Percentiles rank a stretch among this genome's conserved stretches.
Conservation (phyloP, 352 stramenopile genomes). For the Phytophthora melonis region DNA sequence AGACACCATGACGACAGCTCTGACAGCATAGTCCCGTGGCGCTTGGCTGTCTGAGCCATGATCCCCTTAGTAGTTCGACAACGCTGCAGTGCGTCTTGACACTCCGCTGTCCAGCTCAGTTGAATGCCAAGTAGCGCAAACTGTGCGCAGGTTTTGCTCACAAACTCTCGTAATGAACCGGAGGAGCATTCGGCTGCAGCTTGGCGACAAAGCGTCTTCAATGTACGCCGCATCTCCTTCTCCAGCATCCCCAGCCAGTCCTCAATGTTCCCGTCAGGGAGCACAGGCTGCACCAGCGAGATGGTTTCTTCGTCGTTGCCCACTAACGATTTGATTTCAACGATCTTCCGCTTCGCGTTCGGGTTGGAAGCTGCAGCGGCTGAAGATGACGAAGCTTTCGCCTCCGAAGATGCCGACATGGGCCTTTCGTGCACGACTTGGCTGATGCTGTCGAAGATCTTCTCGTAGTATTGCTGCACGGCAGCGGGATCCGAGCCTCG, state of each 20-base stretch:
- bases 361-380: constrained; percentile 11
- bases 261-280: constrained; percentile 84
- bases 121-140: constrained; percentile 84
- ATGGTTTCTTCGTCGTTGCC: constrained; percentile 84
- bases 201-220: constrained; percentile 73
- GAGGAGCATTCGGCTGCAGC: constrained; percentile 61
- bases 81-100: constrained; percentile 76
- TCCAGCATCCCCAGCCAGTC: constrained; percentile 82
- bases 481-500: constrained; percentile 81
- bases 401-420: constrained; percentile 8
- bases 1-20: constrained; percentile 94
- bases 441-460: constrained; percentile 87
- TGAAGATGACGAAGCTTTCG: constrained; percentile 19
- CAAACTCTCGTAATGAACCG: constrained; percentile 69
- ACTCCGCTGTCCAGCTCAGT: constrained; percentile 80
- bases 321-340: constrained; percentile 79
- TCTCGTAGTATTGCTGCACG: constrained; percentile 91
- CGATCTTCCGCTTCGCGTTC: constrained; percentile 66
- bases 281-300: constrained; percentile 56
- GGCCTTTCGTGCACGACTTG: constrained; percentile 76
- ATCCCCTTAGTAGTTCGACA: constrained; percentile 87
- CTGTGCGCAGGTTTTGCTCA: constrained; percentile 75
- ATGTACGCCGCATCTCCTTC: constrained; percentile 72
- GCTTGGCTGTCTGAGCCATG: constrained; percentile 87
- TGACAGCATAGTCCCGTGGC: constrained; percentile 80